Evolutionary conservation across 176 grass and related monocot species (phyloP).

Genomic region (Themeda triandra): DNA sequence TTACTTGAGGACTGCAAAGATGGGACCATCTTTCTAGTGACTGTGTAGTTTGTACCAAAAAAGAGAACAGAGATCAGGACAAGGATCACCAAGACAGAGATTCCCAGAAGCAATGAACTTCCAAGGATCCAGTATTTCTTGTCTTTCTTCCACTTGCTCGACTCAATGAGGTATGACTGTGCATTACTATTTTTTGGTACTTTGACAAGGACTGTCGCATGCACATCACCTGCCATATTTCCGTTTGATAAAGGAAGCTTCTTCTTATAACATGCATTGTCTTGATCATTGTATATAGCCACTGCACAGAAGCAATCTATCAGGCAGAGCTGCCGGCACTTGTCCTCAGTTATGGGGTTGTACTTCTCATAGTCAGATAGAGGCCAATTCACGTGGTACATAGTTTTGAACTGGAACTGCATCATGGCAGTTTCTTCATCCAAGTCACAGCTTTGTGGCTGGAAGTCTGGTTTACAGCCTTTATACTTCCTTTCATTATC

Average conservation of each 20-base stretch:
- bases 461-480: constrained; percentile 48
- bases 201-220: constrained; percentile 22
- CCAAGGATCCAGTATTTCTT: background rate
- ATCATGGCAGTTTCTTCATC: constrained; percentile 1
- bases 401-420: constrained; percentile 6
- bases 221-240: background rate
- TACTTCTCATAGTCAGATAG: constrained; percentile 47
- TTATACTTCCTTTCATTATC: constrained; percentile 36
- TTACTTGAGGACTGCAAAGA: no score
- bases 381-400: constrained; percentile 20
- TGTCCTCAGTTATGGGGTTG: background rate
- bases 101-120: constrained; percentile 34
- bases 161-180: background rate
- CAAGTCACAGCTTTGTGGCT: constrained; percentile 32
- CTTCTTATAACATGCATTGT: constrained; percentile 40
- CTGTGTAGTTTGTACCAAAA: background rate
- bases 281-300: background rate
- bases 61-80: constrained; percentile 17
- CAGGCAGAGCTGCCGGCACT: constrained; percentile 30
- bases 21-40: no score
- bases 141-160: background rate
- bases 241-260: constrained; percentile 59
- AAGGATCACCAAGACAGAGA: constrained; percentile 28
- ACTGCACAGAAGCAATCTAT: constrained; percentile 44
- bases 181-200: constrained; percentile 27